Conservation (phyloP, 768 basidiomycete genomes). For the Pleurotus pulmonarius region DNA sequence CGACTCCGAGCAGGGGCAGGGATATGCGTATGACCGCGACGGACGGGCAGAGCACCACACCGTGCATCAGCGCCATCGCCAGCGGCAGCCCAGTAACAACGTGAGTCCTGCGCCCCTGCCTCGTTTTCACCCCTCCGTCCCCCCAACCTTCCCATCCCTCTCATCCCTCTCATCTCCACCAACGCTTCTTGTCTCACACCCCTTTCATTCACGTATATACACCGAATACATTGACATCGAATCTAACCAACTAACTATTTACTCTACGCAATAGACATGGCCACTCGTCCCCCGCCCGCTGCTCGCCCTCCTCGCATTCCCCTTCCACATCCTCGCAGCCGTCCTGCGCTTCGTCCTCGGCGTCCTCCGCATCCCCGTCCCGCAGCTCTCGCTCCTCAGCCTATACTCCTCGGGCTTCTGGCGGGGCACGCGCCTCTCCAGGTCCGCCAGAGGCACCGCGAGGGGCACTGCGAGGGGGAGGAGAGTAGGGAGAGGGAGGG, state of each 20-base stretch:
- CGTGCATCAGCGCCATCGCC: too few relatives aligned
- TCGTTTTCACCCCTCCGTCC: slow-evolving; percentile 12
- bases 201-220: too few relatives aligned
- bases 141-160: slow-evolving; percentile 13
- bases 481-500: slow-evolving; percentile 28
- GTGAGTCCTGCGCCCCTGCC: too few relatives aligned
- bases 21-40: slow-evolving; percentile 9
- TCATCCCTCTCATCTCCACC: too few relatives aligned
- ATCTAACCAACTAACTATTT: too few relatives aligned
- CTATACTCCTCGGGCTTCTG: slow-evolving; percentile 25
- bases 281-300: slow-evolving; percentile 32
- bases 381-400: slow-evolving; percentile 48
- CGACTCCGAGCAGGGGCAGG: slow-evolving; percentile 37
- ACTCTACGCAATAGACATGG: slow-evolving; percentile 7
- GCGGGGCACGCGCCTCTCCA: too few relatives aligned
- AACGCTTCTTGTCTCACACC: too few relatives aligned
- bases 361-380: slow-evolving; percentile 65
- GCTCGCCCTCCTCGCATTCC: slow-evolving; percentile 50
- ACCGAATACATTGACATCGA: too few relatives aligned
- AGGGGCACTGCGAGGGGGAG: too few relatives aligned
- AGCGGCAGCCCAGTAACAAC: too few relatives aligned
- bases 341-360: slow-evolving; percentile 65
- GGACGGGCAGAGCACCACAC: slow-evolving; percentile 6
- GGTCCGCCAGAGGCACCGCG: too few relatives aligned
- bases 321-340: slow-evolving; percentile 56